phyloP scores from a whole-genome alignment of 2,329 filamentous ascomycete species.

The Penicillium psychrosexuale region DNA sequence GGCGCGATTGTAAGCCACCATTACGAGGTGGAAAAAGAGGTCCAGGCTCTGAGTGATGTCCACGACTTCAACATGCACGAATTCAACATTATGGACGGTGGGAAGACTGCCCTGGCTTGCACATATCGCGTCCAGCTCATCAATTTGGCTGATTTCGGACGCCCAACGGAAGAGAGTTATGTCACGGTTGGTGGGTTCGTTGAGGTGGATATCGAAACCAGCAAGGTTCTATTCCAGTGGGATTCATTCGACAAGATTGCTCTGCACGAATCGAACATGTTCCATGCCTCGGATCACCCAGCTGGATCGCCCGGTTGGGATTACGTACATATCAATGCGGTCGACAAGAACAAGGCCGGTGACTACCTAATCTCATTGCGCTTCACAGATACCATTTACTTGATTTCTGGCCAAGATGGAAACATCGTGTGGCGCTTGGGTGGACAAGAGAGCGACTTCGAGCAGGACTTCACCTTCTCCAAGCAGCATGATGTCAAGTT shows the following conservation, averaged over 20 bases:
- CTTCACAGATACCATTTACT: conserved; percentile 40
- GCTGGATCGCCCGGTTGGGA: conserved; percentile 29
- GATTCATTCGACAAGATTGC: conserved; percentile 33
- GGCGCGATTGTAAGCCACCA: conserved; percentile 49
- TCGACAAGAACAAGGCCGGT: conserved; percentile 40
- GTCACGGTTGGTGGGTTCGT: conserved; percentile 36
- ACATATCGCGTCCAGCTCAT: conserved; percentile 23
- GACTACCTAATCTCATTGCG: conserved; percentile 43
- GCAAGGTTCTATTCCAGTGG: conserved; percentile 38
- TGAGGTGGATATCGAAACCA: conserved; percentile 38
- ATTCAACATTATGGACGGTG: conserved; percentile 38
- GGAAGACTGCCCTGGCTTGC: conserved; percentile 34
- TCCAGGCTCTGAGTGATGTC: conserved; percentile 31
- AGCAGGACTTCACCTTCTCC: conserved; percentile 35
- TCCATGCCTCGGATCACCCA: conserved; percentile 18
- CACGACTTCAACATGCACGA: conserved; percentile 42
- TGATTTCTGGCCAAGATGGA: conserved; percentile 38
- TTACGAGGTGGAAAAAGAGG: conserved; percentile 45
- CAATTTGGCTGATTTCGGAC: conserved; percentile 30
- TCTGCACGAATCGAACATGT: conserved; percentile 32
- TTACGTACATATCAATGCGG: conserved; percentile 41
- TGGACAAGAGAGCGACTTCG: conserved; percentile 32
- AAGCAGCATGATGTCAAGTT: conserved; percentile 40
- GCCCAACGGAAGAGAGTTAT: conserved; percentile 32
- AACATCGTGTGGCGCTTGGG: conserved; percentile 42